Evolutionary conservation across 106 monocot genomes (phyloP).

Genomic region (Narthecium ossifragum): DNA sequence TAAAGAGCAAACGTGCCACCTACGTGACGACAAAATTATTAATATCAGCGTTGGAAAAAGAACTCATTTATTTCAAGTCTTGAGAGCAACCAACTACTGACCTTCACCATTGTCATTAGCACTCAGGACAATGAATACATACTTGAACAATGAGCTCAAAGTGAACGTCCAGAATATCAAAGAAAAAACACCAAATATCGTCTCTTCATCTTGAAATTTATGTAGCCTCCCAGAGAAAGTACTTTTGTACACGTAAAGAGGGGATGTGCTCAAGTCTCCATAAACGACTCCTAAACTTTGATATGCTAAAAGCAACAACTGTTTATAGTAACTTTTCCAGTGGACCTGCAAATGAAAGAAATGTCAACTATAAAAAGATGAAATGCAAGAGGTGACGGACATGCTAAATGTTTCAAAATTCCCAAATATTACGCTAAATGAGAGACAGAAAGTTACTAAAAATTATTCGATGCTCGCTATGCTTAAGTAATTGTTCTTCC

Average conservation of each 20-base stretch:
- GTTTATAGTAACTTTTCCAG: slow-evolving; percentile 36
- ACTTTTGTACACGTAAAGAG: slow-evolving; percentile 87
- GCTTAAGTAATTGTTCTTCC: too few species aligned
- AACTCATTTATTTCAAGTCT: background rate
- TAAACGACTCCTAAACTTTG: slow-evolving; percentile 97
- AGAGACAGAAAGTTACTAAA: too few species aligned
- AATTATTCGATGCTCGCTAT: too few species aligned
- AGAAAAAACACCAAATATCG: slow-evolving; percentile 71
- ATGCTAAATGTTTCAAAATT: too few species aligned
- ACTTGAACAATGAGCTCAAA: slow-evolving; percentile 72
- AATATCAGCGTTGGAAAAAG: slow-evolving; percentile 5
- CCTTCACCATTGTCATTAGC: slow-evolving; percentile 99
- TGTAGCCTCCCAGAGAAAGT: slow-evolving; percentile 53
- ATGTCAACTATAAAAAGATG: too few species aligned
- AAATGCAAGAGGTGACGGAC: too few species aligned
- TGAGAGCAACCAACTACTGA: slow-evolving; percentile 4
- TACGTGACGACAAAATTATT: slow-evolving; percentile 11
- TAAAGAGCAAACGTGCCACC: slow-evolving; percentile 93
- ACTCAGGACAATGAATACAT: slow-evolving; percentile 67
- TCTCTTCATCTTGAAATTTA: slow-evolving; percentile 63
- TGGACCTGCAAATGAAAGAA: slow-evolving; percentile 31
- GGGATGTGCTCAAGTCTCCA: slow-evolving; percentile 85
- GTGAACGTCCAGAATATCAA: slow-evolving; percentile 93
- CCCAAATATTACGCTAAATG: too few species aligned
- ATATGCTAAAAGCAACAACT: slow-evolving; percentile 78